Conservation (phyloP, 495 filamentous ascomycete species). For the Lophiotrema nucula region DNA sequence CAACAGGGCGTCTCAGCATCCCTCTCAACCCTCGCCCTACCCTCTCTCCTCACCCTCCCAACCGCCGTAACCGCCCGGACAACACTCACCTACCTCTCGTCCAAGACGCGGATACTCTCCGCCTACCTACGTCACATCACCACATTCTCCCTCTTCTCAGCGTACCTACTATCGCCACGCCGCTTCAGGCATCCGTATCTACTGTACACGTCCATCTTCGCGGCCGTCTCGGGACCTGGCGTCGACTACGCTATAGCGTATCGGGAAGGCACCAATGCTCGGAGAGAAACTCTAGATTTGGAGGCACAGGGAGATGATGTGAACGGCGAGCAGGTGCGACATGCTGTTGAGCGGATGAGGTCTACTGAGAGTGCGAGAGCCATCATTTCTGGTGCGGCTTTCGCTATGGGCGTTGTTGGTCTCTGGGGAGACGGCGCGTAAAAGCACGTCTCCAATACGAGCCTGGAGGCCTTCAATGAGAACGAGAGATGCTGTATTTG, state of each 20-base stretch:
- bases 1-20: slow-evolving; percentile 80
- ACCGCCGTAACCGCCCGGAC: slow-evolving; percentile 64
- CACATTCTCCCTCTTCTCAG: slow-evolving; percentile 63
- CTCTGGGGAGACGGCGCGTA: slow-evolving; percentile 75
- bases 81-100: slow-evolving; percentile 62
- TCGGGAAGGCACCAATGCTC: slow-evolving; percentile 36
- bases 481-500: too few relatives aligned
- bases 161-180: slow-evolving; percentile 69
- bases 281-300: slow-evolving; percentile 19
- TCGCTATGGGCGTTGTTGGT: slow-evolving; percentile 75
- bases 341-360: slow-evolving; percentile 65
- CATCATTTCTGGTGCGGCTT: slow-evolving; percentile 62
- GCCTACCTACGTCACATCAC: slow-evolving; percentile 58
- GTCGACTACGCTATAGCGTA: slow-evolving; percentile 36
- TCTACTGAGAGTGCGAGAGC: slow-evolving; percentile 59
- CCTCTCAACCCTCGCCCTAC: slow-evolving; percentile 67
- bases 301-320: slow-evolving; percentile 42
- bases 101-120: slow-evolving; percentile 59
- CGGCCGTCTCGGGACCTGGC: slow-evolving; percentile 44
- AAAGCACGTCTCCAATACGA: too few relatives aligned
- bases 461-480: too few relatives aligned
- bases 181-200: slow-evolving; percentile 79
- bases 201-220: slow-evolving; percentile 66
- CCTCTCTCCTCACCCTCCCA: slow-evolving; percentile 73
- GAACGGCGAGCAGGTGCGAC: slow-evolving; percentile 80